Conservation (phyloP, 768 basidiomycete species). For the Amanita inopinata region DNA sequence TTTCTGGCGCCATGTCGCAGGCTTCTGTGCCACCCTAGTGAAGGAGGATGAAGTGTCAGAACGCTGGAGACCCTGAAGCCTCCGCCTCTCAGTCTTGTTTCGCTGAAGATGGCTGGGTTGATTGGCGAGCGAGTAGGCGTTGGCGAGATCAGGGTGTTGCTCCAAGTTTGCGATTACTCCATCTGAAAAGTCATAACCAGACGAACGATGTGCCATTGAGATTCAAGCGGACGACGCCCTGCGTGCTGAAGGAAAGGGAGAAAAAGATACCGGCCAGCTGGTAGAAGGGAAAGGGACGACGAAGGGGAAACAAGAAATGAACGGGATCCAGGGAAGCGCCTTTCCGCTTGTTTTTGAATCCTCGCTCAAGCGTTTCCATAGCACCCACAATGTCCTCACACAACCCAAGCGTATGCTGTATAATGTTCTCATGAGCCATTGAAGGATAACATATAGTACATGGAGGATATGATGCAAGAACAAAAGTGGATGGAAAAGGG, state of each 20-base stretch:
- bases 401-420: too few species aligned
- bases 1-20: constrained; percentile 32
- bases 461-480: too few species aligned
- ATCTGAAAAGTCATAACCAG: constrained; percentile 65
- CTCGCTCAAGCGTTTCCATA: neutral
- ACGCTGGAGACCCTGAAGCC: constrained; percentile 81
- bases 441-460: too few species aligned
- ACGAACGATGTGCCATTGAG: constrained; percentile 33
- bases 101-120: constrained; percentile 53
- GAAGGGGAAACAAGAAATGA: neutral
- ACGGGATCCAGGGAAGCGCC: neutral
- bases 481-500: too few species aligned
- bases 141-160: constrained; percentile 40
- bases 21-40: constrained; percentile 21
- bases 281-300: constrained; percentile 5
- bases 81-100: constrained; percentile 76
- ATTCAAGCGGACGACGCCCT: constrained; percentile 23
- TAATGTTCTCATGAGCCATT: too few species aligned
- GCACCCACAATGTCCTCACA: neutral
- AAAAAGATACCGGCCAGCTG: constrained; percentile 17
- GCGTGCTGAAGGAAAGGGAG: constrained; percentile 28
- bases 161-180: constrained; percentile 31
- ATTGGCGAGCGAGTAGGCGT: constrained; percentile 18
- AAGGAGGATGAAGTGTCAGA: constrained; percentile 29
- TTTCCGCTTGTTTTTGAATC: neutral